A percentile compares a stretch with the other conserved stretches of the same genome.
Conservation (phyloP, 23 red algal genomes). For the Gracilaria vermiculophylla region DNA sequence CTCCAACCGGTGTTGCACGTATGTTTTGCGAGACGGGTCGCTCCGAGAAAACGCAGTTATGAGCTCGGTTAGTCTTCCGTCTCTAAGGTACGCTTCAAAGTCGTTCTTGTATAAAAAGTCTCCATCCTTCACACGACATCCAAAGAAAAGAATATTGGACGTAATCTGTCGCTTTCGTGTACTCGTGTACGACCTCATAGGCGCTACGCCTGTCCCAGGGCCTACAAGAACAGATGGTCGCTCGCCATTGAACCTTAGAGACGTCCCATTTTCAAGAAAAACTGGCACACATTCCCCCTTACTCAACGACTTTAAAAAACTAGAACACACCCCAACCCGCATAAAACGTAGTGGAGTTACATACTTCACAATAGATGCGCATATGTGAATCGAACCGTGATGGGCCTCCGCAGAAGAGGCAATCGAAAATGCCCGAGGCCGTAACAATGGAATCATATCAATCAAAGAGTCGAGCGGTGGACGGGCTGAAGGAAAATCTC, state of each 20-base stretch:
- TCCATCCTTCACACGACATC: constrained; percentile 56
- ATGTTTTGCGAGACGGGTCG: constrained; percentile 50
- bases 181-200: constrained; percentile 78
- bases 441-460: constrained; percentile 73
- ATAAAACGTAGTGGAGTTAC: constrained; percentile 41
- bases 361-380: constrained; percentile 77
- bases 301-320: constrained; percentile 40
- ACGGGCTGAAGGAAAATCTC: constrained; percentile 87
- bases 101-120: constrained; percentile 84
- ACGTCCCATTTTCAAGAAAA: constrained; percentile 49
- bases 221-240: constrained; percentile 65
- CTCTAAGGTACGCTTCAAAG: background rate
- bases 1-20: constrained; percentile 71
- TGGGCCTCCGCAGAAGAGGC: constrained; percentile 77
- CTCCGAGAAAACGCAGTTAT: constrained; percentile 79
- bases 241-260: constrained; percentile 36
- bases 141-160: constrained; percentile 68
- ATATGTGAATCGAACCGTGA: constrained; percentile 51
- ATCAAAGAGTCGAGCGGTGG: constrained; percentile 70
- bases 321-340: constrained; percentile 69
- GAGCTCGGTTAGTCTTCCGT: constrained; percentile 7
- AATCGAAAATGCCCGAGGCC: constrained; percentile 84
- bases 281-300: constrained; percentile 66
- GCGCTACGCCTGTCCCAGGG: constrained; percentile 90
- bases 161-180: background rate